Base-by-base conservation (phyloP, 306 rosid species). In the Medicago lupulina region DNA sequence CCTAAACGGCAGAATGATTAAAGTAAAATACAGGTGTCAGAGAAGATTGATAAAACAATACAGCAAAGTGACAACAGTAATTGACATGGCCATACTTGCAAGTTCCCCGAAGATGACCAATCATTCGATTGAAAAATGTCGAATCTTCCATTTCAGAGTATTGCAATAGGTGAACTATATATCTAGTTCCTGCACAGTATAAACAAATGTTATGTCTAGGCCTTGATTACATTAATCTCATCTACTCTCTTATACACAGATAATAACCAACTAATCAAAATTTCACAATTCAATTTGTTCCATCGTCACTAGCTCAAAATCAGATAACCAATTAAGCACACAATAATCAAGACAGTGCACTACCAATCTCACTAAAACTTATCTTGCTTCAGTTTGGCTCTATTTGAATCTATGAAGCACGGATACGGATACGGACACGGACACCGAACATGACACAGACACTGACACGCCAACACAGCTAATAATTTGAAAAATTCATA, bases 71-170 rank as follows among this genome's bases (percentile, higher is more conserved):
- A 54, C 43, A 74, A 25, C 70, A 64, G 34, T 53, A 70, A 23
- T 58, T 79, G 9, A n/a, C 19, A 28, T n/a, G 64, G 19, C 34
- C 96, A 28, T 89, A 94, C 98, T 90, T 92, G 96, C 92, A 89
- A 7, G 97, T 79, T 67, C 88, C 23, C 13, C 93, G 93, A 17
- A 94, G 91, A 77, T 88, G 87, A 82, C 70, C 60, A 44, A 94
- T 84, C 90, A 92, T 85, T 51, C 55, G 70, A 63, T 87, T 85
- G 1, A 87, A 85, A 83, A 86, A 79, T 4, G 93, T 73, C 15
- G 86, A 75, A 68, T 92, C 97, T 61, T 79, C 89, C 97, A 90
- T 92, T 77, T 51, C 17, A 55, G 13, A 47, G 34, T n/a, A 51
- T 12, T 19, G n/a, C 65, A 58, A 63, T 53, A 21, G 67, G 63